Evolutionary conservation across 1,139 yeast species (phyloP), one percentile per base, ranked within the genome.

Genomic region (Petasospora rhodanensis): DNA sequence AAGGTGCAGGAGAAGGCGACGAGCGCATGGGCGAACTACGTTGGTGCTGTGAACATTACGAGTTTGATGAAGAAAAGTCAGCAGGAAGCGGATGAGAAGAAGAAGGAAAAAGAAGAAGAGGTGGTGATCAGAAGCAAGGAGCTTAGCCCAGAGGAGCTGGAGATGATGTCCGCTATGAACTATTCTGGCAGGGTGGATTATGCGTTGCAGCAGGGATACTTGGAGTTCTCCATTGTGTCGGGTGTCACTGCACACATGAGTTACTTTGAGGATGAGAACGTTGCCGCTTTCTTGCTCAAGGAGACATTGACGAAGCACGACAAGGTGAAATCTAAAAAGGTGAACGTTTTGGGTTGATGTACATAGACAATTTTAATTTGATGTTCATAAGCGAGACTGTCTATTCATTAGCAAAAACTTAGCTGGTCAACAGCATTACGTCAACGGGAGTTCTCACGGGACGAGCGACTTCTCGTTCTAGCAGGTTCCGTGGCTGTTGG

Each of bases 241-340:
- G 94, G 95, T 0, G 64, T 89, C 6, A 84, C 83, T 38, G 86
- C 96, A 0, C 98, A 91, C 59, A 76, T 85, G 9, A 76, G 87
- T 29, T 91, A 91, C 55, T 82, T 89, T 56, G 95, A 86, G 52
- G 95, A 86, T 48, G 72, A 76, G 35, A 89, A 87, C 49, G 77
- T 91, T 18, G 91, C 94, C 0, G 83, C 81, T 2, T 87, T 89
- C 47, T 58, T 89, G 5, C 60, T 89, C 55, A 66, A 65, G 34
- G 82, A 81, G 49, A 54, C 77, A 0, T 27, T 46, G 20, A 37
- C 40, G 2, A 31, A 38, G 15, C 40, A 46, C 18, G 45, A 42
- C 13, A 14, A 22, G 7, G 46, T 44, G 2, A 32, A 20, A 5
- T 32, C 38, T 16, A 39, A 45, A 27, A 33, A 30, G 15, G 49